Base-by-base conservation (phyloP, 306 rosid genomes). In the Cucurbita maxima region DNA sequence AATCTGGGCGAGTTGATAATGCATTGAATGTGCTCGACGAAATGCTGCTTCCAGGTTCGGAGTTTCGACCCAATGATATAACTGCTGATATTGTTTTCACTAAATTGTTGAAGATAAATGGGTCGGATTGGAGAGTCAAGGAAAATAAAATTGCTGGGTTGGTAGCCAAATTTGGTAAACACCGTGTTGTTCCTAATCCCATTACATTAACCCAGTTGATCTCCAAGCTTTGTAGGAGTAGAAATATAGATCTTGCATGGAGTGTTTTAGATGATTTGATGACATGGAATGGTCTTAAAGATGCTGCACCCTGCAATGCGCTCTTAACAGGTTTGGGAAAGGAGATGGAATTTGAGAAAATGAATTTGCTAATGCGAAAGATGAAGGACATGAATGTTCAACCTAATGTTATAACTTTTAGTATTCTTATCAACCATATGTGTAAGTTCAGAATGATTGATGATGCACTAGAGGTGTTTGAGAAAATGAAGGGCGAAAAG, bases 391-490 rank as follows among this genome's bases (percentile, higher is more conserved):
- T 73, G 87, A 71, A 75, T 41, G 86, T 88, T 76, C 73, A 66
- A 53, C 94, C 96, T 1, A 16, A 67, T 74, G 89, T 80, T 56
- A 62, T 87, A 22, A 93, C 97, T 50, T 86, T 84, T 75, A 87
- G 92, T 81, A 87, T 93, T 79, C 79, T 84, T 73, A 72, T 90
- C 20, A 82, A 87, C 75, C 71, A 71, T 60, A 79, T 88, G 60
- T 90, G 98, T 82, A 85, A 87, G 86, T 81, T 85, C 63, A 74
- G 96, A 83, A 90, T 89, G 81, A 71, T 93, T 4, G 89, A 88
- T 59, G 87, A 82, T 57, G 97, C 97, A 18, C 7, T 87, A 59
- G 78, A 75, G 81, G 79, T 88, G 79, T 82, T 90, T 75, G 83
- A 81, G 63, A 83, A 71, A 71, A 82, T 90, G 87, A 87, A 76